Evolutionary conservation across 1,284 basidiomycete species (phyloP).

Genomic region (Vanrija sp.): DNA sequence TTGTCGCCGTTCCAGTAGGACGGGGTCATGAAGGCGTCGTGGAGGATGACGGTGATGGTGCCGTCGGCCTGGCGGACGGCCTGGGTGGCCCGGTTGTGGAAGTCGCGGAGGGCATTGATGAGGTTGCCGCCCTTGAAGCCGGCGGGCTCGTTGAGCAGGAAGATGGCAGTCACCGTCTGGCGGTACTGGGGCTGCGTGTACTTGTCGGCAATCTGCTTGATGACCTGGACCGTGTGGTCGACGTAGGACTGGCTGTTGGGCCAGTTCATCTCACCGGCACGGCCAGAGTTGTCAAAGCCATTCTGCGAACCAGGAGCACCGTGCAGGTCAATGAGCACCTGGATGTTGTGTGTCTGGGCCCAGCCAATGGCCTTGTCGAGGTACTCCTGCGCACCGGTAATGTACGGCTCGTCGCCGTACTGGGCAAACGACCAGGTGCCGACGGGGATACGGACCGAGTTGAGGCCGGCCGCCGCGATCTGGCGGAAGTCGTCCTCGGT

Average conservation of each 20-base stretch:
- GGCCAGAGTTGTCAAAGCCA: conserved; percentile 76
- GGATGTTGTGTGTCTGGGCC: conserved; percentile 70
- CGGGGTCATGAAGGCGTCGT: conserved; percentile 79
- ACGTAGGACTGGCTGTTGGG: conserved; percentile 64
- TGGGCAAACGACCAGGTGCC: conserved; percentile 78
- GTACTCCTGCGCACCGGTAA: conserved; percentile 33
- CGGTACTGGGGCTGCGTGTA: conserved; percentile 24
- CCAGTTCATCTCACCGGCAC: conserved; percentile 65
- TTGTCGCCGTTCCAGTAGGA: conserved; percentile 70
- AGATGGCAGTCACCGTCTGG: conserved; percentile 54
- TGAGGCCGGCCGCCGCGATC: conserved; percentile 68
- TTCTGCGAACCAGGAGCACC: conserved; percentile 80
- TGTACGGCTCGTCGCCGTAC: conserved; percentile 70
- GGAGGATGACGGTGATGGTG: conserved; percentile 58
- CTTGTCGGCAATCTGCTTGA: conserved; percentile 15
- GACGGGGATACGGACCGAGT: conserved; percentile 79
- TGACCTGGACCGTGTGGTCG: conserved; percentile 59
- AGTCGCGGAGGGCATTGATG: conserved; percentile 55
- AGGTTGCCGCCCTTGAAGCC: conserved; percentile 52
- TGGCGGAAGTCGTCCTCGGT: conserved; percentile 77
- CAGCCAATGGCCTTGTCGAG: conserved; percentile 64
- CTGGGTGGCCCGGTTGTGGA: conserved; percentile 51
- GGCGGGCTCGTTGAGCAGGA: conserved; percentile 51
- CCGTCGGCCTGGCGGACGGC: conserved; percentile 21
- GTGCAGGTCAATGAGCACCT: conserved; percentile 65